Evolutionary conservation across 2,329 filamentous ascomycete genomes (phyloP), one percentile per base, ranked within the genome.

Genomic region (Hawksworthiomyces lignivorus): DNA sequence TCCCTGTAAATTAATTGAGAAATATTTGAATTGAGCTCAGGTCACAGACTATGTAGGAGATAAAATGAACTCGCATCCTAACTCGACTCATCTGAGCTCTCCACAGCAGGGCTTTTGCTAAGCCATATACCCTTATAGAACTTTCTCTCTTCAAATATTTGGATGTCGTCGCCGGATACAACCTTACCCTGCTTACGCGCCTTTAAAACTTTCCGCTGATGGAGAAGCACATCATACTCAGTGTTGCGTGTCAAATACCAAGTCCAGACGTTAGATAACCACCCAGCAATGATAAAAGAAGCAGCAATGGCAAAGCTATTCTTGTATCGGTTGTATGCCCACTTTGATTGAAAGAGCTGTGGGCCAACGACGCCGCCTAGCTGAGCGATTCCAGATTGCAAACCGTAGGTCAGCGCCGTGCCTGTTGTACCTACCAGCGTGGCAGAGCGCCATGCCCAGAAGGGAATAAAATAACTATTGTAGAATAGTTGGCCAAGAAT

Each of bases 361-460:
- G 40, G 40, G 5, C 33, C 40, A 61, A 69, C 57, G 2, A 67
- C 63, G n/a, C 64, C 65, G 5, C 67, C 67, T 1, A 69, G 54
- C 50, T 69, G 67, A 0, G 59, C 65, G 7, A 69, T 56, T 5
- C 60, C 62, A 1, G 58, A 61, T 44, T 68, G 65, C 12, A 69
- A 54, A 0, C 61, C 66, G 3, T 68, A 52, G 0, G 63, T 64
- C 43, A 70, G 68, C 0, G 65, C 65, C 0, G 19, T 36, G 15
- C 34, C 34, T 15, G 34, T 36, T 9, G 34, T 21, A 12, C 34
- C 65, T 1, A 53, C 50, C 1, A 68, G 52, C 9, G 63, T 64
- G 4, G 63, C 60, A 4, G 64, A 65, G 30, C 65, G 57, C 64
- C 63, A 68, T 19, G 60, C 60, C 65, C 65, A 70, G 47, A 69